Evolutionary conservation across 257 asterid species (phyloP), one percentile per base, ranked within the genome.

Genomic region (Henckelia pumila): DNA sequence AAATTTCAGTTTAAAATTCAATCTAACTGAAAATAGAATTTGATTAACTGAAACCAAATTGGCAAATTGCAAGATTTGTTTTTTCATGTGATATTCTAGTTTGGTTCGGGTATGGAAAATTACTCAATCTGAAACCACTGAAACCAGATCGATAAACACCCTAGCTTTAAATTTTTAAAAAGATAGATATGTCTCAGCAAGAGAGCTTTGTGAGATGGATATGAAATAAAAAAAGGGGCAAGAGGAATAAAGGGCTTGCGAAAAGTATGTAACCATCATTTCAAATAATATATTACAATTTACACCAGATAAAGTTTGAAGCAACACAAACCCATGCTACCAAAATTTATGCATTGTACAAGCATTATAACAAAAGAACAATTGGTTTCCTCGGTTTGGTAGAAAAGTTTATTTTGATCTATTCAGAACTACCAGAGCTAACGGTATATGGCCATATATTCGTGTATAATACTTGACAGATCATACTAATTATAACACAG

Each of bases 261-360:
- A 20, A 68, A 60, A 63, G 67, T 47, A 67, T 9, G 64, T 30
- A 30, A 9, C 29, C 56, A 68, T 59, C 60, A 69, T 59, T 74
- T 62, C 28, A 29, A 70, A 61, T 71, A 77, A 63, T 73, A 69
- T 68, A 72, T 29, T 30, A n/a, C n/a, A n/a, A n/a, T n/a, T n/a
- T n/a, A 44, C 40, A 49, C 22, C 24, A 73, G 65, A 73, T 75
- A 75, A 63, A 60, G 63, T 66, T 73, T 59, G 81, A 63, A 75
- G 69, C 58, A 73, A 56, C 72, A 74, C 63, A 67, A 73, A 44
- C 61, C 69, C 65, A 75, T 73, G 71, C 63, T 67, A 69, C 76
- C 60, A 23, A 68, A 71, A 71, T 66, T 68, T 40, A 19, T 33
- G 32, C n/a, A 28, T 52, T 17, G 57, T 23, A 76, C 56, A 40